Evolutionary conservation across 208 protist species (phyloP).

Genomic region (Trypanosoma cruzi): DNA sequence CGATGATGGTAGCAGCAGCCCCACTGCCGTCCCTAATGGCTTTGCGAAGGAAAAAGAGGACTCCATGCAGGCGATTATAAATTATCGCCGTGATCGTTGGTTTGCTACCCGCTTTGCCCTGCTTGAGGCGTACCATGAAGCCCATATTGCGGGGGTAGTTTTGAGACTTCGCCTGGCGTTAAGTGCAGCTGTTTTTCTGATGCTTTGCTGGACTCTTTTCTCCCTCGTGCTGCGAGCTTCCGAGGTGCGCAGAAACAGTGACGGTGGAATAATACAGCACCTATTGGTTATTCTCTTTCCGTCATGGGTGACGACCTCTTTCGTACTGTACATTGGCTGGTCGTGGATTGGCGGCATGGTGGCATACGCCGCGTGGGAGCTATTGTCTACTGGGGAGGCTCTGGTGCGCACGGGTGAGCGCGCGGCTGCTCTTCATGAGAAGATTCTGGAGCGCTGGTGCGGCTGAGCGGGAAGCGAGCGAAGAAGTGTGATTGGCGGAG

Average conservation of each 20-base stretch:
- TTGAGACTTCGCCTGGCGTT: slow-evolving; percentile 29
- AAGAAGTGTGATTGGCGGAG: neutral
- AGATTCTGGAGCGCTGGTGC: slow-evolving; percentile 24
- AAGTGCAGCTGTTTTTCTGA: slow-evolving; percentile 1
- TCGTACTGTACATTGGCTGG: slow-evolving; percentile 26
- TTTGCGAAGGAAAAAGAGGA: slow-evolving; percentile 1
- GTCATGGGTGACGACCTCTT: slow-evolving; percentile 17
- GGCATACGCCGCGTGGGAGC: slow-evolving; percentile 31
- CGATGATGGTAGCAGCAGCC: neutral
- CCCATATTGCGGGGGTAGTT: slow-evolving; percentile 7
- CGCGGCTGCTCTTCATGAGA: slow-evolving; percentile 18
- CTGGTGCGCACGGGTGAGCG: slow-evolving; percentile 7
- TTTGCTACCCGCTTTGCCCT: slow-evolving; percentile 26
- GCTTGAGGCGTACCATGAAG: slow-evolving; percentile 20
- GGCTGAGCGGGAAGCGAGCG: neutral
- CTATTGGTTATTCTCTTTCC: slow-evolving; percentile 17
- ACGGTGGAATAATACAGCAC: slow-evolving; percentile 2
- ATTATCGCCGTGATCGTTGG: slow-evolving; percentile 25
- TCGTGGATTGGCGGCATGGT: slow-evolving; percentile 31
- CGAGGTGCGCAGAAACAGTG: slow-evolving; percentile 10
- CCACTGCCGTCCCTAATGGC: neutral
- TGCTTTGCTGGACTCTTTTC: slow-evolving; percentile 28
- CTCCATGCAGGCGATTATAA: neutral
- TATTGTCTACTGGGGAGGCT: slow-evolving; percentile 19
- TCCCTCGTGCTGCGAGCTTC: slow-evolving; percentile 16